Evolutionary conservation across 495 filamentous ascomycete genomes (phyloP).

Genomic region (Astrocystis sublimbata): DNA sequence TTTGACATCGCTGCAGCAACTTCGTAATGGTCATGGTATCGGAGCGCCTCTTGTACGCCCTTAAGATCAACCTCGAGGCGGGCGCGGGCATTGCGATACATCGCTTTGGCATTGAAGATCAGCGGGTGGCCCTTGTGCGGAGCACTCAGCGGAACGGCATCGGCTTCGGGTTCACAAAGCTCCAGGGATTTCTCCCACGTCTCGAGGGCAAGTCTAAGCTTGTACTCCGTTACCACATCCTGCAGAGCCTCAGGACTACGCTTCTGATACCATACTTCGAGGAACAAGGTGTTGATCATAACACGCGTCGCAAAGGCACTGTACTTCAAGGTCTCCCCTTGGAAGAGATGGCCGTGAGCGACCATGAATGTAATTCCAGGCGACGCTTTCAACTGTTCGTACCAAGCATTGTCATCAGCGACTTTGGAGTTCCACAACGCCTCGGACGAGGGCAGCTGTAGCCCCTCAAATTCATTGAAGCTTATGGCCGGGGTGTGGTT

Average conservation of each 20-base stretch:
- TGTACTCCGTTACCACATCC: slow-evolving; percentile 97
- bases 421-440: slow-evolving; percentile 89
- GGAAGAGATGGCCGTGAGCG: slow-evolving; percentile 92
- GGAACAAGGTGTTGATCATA: slow-evolving; percentile 98
- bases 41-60: slow-evolving; percentile 91
- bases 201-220: slow-evolving; percentile 90
- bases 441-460: slow-evolving; percentile 91
- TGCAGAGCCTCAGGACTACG: slow-evolving; percentile 93
- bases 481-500: slow-evolving; percentile 96
- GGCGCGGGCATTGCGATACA: slow-evolving; percentile 91
- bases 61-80: slow-evolving; percentile 94
- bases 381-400: slow-evolving; percentile 68
- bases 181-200: slow-evolving; percentile 97
- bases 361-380: slow-evolving; percentile 83
- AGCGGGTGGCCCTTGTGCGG: slow-evolving; percentile 97
- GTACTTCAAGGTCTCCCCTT: slow-evolving; percentile 87
- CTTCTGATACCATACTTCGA: slow-evolving; percentile 99
- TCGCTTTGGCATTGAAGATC: slow-evolving; percentile 98
- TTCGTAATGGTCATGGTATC: slow-evolving; percentile 96
- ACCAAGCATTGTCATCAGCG: slow-evolving; percentile 79
- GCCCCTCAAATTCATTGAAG: slow-evolving; percentile 94
- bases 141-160: slow-evolving; percentile 86
- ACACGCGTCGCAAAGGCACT: slow-evolving; percentile 97
- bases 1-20: slow-evolving; percentile 95
- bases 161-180: slow-evolving; percentile 88